Evolutionary conservation across 2,329 filamentous ascomycete genomes (phyloP).

Genomic region (Capronia americana): DNA sequence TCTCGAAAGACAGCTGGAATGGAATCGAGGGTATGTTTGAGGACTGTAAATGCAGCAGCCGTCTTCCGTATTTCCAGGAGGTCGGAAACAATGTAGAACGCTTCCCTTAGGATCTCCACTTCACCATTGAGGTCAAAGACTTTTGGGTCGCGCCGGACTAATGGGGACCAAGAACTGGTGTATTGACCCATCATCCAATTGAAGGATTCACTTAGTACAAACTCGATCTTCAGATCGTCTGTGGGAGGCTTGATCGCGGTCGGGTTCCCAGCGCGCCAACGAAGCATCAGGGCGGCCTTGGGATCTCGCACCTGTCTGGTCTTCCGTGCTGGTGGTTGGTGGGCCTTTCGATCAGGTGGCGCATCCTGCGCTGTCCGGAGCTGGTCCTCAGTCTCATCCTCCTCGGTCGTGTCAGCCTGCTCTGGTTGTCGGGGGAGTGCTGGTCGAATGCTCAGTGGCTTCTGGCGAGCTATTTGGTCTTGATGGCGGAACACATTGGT

Average conservation of each 20-base stretch:
- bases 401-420: not conserved
- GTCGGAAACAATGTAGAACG: slow-evolving; percentile 27
- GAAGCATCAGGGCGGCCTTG: slow-evolving; percentile 10
- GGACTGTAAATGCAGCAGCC: slow-evolving; percentile 23
- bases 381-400: not conserved
- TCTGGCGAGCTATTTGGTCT: slow-evolving; percentile 3
- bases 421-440: not conserved
- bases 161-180: slow-evolving; percentile 20
- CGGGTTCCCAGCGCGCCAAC: slow-evolving; percentile 10
- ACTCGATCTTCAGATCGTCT: slow-evolving; percentile 25
- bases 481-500: slow-evolving; percentile 9
- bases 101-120: slow-evolving; percentile 26
- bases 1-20: slow-evolving; percentile 20
- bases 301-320: not conserved
- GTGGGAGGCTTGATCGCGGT: slow-evolving; percentile 5
- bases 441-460: not conserved
- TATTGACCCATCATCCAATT: slow-evolving; percentile 29
- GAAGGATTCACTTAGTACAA: slow-evolving; percentile 23
- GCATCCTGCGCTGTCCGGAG: not conserved
- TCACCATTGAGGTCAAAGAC: slow-evolving; percentile 22
- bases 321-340: not conserved
- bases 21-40: slow-evolving; percentile 22
- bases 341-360: not conserved
- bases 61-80: slow-evolving; percentile 18
- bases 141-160: slow-evolving; percentile 10